Conservation (phyloP, 2,329 filamentous ascomycete species). For the Akanthomyces uredinophilus region DNA sequence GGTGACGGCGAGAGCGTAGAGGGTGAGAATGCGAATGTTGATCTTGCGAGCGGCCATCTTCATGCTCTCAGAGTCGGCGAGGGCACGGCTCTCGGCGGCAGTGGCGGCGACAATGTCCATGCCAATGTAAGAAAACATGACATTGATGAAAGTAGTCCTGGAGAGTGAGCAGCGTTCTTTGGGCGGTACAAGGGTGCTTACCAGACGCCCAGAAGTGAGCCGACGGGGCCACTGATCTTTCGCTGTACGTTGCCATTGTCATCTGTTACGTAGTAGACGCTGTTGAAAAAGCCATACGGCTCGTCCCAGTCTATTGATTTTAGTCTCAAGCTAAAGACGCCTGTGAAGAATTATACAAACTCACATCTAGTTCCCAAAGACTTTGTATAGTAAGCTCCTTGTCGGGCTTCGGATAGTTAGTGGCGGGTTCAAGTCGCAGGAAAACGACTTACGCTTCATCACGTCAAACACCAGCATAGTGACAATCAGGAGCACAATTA, state of each 20-base stretch:
- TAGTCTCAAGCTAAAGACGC: not conserved
- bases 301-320: not conserved
- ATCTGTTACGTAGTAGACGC: conserved; percentile 27
- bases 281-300: conserved; percentile 35
- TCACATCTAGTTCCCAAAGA: conserved; percentile 32
- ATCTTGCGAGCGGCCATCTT: conserved; percentile 37
- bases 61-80: conserved; percentile 33
- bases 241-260: conserved; percentile 16
- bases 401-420: conserved; percentile 24
- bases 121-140: conserved; percentile 33
- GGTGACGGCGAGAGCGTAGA: conserved; percentile 24
- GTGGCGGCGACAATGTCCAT: conserved; percentile 36
- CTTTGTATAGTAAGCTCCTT: conserved; percentile 32
- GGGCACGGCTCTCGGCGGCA: conserved; percentile 31
- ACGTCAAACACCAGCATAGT: conserved; percentile 34
- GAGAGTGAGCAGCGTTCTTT: not conserved
- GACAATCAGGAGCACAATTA: conserved; percentile 32
- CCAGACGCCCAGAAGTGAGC: conserved; percentile 35
- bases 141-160: conserved; percentile 33
- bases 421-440: not conserved
- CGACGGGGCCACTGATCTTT: conserved; percentile 28
- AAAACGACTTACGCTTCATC: conserved; percentile 27
- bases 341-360: conserved; percentile 6
- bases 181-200: conserved; percentile 18
- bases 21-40: conserved; percentile 31